These are phyloP conservation scores for Coemansia aciculifera DNA, from an alignment of 192 early-diverging fungal genomes.

Conservation along the genomic window DNA sequence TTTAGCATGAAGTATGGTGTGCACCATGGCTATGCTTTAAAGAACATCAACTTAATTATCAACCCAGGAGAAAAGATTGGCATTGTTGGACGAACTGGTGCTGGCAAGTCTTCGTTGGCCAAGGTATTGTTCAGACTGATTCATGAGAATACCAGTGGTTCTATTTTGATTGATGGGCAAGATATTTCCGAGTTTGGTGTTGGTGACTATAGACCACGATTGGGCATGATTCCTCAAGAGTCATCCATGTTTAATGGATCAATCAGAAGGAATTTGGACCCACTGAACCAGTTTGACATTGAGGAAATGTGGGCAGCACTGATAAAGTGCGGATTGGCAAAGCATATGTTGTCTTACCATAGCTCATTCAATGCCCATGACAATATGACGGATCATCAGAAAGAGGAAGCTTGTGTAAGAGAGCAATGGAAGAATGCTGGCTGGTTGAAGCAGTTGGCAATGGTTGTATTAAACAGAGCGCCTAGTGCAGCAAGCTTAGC, in stretches of 20 bases:
- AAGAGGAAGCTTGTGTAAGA: background rate
- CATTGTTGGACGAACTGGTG: slow-evolving; percentile 58
- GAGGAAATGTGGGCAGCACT: slow-evolving; percentile 23
- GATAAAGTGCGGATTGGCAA: slow-evolving; percentile 18
- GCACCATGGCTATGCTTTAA: slow-evolving; percentile 27
- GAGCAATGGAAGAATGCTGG: slow-evolving; percentile 16
- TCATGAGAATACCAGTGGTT: slow-evolving; percentile 54
- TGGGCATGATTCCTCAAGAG: slow-evolving; percentile 62
- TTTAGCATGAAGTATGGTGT: slow-evolving; percentile 23
- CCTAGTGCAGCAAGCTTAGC: background rate
- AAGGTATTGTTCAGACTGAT: slow-evolving; percentile 62
- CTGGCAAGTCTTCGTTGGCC: slow-evolving; percentile 63
- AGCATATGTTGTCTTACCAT: background rate
- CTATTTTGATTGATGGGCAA: slow-evolving; percentile 75
- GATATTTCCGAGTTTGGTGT: slow-evolving; percentile 72
- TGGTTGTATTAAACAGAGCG: background rate
- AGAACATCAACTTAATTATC: slow-evolving; percentile 50
- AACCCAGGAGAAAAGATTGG: slow-evolving; percentile 62
- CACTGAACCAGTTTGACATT: slow-evolving; percentile 42
- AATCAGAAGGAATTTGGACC: slow-evolving; percentile 67
- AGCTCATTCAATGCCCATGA: background rate
- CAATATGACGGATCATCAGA: background rate
- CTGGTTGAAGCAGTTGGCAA: background rate
- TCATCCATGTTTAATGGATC: slow-evolving; percentile 66
- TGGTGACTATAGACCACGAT: slow-evolving; percentile 57